Base-by-base conservation (phyloP, 257 asterid genomes). In the Penstemon davidsonii region DNA sequence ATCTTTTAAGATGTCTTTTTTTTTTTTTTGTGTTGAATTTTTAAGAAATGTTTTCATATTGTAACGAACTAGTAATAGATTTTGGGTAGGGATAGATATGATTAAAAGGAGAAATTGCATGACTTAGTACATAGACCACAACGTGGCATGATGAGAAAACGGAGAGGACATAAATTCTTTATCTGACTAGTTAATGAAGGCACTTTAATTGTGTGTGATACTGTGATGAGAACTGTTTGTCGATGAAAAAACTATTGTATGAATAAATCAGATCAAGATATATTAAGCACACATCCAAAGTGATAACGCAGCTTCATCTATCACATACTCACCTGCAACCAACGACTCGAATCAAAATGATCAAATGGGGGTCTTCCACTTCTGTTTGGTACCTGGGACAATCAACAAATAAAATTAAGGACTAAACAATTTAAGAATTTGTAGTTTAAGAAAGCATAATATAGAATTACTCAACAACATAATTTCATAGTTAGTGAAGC, bases 351-450 rank as follows among this genome's bases (percentile, higher is more conserved):
- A 75, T 94, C 99, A 74, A 84, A 82, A 74, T 87, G 88, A 81
- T 94, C 97, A 77, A 72, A 83, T 69, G 96, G 90, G 75, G 92
- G 87, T 75, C 90, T 94, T 72, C 96, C 92, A 81, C 85, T 81
- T 88, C 99, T 87, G 72, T 66, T 87, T 33, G 97, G 91, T 57
- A 87, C 79, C 99, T 94, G 85, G 41, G 65, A 81, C 59, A 64
- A 56, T 60, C 38, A 77, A 60, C 9, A 75, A 62, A 37, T 38
- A 55, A 69, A 18, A 58, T 63, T 33, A 77, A 72, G 75, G 51
- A 47, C 62, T 60, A 73, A 61, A 53, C 36, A 69, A 61, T 33
- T 39, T 38, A 25, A 52, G 49, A 69, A 68, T 15, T 54, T 63
- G 58, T 25, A 10, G 63, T 76, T 64, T 12, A 60, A 69, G 8